These are phyloP conservation scores for Penicillium occitanis DNA, from an alignment of 2,329 filamentous ascomycete species.

Conservation along the genomic window DNA sequence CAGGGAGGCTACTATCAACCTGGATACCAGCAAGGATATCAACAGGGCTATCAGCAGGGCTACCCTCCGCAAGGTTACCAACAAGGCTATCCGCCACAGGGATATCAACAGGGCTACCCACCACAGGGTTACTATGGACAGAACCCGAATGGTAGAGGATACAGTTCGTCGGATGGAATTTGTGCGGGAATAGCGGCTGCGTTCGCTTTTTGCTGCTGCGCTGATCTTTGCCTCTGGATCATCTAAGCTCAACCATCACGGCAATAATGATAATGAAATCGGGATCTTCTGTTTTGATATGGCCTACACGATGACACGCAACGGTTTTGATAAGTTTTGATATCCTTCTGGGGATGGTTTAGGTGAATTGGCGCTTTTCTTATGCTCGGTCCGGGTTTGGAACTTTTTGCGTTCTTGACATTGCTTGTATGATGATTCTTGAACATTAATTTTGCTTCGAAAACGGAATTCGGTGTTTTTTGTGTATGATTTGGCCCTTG, in stretches of 20 bases:
- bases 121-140: constrained; percentile 30
- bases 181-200: constrained; percentile 51
- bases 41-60: constrained; percentile 30
- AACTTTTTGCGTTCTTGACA: not conserved
- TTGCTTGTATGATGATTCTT: not conserved
- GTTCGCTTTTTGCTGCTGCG: constrained; percentile 51
- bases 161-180: constrained; percentile 35
- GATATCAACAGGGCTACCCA: constrained; percentile 17
- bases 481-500: not conserved
- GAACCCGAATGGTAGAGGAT: constrained; percentile 4
- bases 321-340: constrained; percentile 1
- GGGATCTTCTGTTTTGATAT: not conserved
- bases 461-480: not conserved
- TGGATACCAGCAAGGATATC: constrained; percentile 37
- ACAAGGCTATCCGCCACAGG: constrained; percentile 23
- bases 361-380: constrained; percentile 1
- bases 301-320: not conserved
- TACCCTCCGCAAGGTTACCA: constrained; percentile 2
- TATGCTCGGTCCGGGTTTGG: not conserved
- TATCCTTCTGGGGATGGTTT: constrained; percentile 7
- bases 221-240: constrained; percentile 30
- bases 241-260: not conserved
- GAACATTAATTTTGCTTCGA: not conserved
- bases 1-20: constrained; percentile 40
- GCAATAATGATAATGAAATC: not conserved